phyloP scores from a whole-genome alignment of 495 filamentous ascomycete species.

The Aspergillus sclerotioniger region DNA sequence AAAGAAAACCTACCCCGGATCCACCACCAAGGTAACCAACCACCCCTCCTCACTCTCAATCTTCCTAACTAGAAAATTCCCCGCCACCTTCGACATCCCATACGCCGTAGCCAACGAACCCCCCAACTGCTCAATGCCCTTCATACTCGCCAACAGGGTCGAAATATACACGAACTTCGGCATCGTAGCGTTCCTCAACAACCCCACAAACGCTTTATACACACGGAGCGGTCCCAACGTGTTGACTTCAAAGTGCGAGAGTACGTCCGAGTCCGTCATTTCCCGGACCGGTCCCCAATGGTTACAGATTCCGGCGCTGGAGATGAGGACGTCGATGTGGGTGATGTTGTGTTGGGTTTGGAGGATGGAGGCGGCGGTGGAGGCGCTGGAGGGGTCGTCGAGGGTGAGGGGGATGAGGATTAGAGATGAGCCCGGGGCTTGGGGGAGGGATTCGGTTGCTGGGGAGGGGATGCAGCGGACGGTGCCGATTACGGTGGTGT shows the following conservation, averaged over 20 bases:
- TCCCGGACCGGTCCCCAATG: slow-evolving; percentile 21
- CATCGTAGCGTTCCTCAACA: slow-evolving; percentile 21
- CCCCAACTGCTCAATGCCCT: slow-evolving; percentile 20
- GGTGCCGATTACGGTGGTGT: too few species aligned
- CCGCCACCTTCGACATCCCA: slow-evolving; percentile 37
- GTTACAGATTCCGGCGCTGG: slow-evolving; percentile 46
- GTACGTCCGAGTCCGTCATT: slow-evolving; percentile 28
- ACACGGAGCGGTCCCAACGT: slow-evolving; percentile 34
- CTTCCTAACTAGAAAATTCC: slow-evolving; percentile 38
- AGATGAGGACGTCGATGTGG: slow-evolving; percentile 46
- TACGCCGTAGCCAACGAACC: slow-evolving; percentile 28
- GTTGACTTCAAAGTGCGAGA: slow-evolving; percentile 40
- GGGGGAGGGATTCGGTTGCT: too few species aligned
- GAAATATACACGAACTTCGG: slow-evolving; percentile 41
- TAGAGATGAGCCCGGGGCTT: slow-evolving; percentile 26
- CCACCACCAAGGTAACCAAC: slow-evolving; percentile 30
- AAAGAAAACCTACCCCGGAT: slow-evolving; percentile 34
- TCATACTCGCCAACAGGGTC: slow-evolving; percentile 28
- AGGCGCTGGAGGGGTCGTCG: slow-evolving; percentile 25
- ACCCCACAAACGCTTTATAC: slow-evolving; percentile 32
- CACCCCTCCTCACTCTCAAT: slow-evolving; percentile 36
- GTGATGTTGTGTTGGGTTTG: slow-evolving; percentile 14
- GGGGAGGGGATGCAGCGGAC: too few species aligned
- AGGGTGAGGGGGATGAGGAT: slow-evolving; percentile 36
- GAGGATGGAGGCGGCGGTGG: slow-evolving; percentile 4